Evolutionary conservation across 805 yeast genomes (phyloP), one percentile per base, ranked within the genome.

Genomic region (Ascoidea asiatica): DNA sequence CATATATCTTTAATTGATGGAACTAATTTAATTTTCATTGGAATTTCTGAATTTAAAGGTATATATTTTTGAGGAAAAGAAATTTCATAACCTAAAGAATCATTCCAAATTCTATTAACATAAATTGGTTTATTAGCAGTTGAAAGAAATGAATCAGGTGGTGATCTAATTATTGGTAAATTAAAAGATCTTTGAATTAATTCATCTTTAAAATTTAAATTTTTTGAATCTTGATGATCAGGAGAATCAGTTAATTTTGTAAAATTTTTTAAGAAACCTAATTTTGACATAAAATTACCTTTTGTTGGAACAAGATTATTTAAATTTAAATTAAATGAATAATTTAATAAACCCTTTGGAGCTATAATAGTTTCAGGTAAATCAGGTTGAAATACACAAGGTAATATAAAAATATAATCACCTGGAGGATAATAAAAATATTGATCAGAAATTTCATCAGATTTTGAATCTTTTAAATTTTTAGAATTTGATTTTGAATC

Each of bases 61-160:
- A 82, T 75, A 57, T 69, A 83, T 53, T 83, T 84, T 46, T 70
- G 70, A 0, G 89, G 88, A 47, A 84, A 70, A 0, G 87, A 73
- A 15, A 84, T 70, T 50, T 81, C 81, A 59, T 84, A 84, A 45
- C 77, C 77, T 36, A 84, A 60, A 0, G 86, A 59, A 45, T 81
- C 79, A 52, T 77, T 76, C 92, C 92, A 84, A 1, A 77, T 69
- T 49, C 84, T 69, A 56, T 80, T 81, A 35, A 84, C 86, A 57
- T 79, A 82, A 17, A 84, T 73, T 0, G 94, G 87, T 55, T 81
- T 84, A 55, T 82, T 81, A 5, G 63, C 62, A 1, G 70, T 64
- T 0, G 68, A 59, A 1, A 59, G 48, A 19, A 46, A 40, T 1
- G 67, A 65, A 6, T 55, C 52, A 5, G 73, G 73, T 2, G 72